These are phyloP conservation scores for Tolypocladium cylindrosporum DNA, from an alignment of 2,329 filamentous ascomycete genomes.

Conservation along the genomic window DNA sequence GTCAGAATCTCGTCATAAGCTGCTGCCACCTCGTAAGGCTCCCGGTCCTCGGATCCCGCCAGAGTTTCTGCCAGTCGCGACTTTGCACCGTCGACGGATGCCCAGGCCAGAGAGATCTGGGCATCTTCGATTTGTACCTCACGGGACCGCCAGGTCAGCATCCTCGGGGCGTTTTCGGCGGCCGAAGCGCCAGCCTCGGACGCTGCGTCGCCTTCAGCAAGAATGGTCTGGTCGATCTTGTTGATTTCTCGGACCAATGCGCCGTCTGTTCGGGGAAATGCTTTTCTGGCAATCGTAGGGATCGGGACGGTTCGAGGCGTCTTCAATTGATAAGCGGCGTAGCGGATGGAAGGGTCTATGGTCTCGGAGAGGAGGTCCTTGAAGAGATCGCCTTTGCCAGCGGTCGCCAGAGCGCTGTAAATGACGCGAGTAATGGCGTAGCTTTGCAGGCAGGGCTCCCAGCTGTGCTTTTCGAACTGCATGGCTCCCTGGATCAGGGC, in stretches of 20 bases:
- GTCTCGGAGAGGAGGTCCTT: conserved; percentile 78
- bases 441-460: conserved; percentile 66
- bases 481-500: conserved; percentile 66
- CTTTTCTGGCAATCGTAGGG: conserved; percentile 64
- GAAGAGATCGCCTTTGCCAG: conserved; percentile 60
- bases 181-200: conserved; percentile 38
- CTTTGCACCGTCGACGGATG: conserved; percentile 50
- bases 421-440: conserved; percentile 73
- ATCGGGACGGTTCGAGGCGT: conserved; percentile 79
- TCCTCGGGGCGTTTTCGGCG: conserved; percentile 53
- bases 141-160: conserved; percentile 75
- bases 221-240: conserved; percentile 55
- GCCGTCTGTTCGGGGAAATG: conserved; percentile 59
- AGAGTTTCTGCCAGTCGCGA: conserved; percentile 38
- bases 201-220: conserved; percentile 44
- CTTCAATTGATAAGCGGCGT: conserved; percentile 86
- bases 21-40: conserved; percentile 61
- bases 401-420: conserved; percentile 63
- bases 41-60: conserved; percentile 28
- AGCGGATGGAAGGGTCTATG: conserved; percentile 87
- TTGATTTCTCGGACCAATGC: conserved; percentile 58
- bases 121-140: conserved; percentile 88
- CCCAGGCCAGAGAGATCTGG: conserved; percentile 77
- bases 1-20: conserved; percentile 88
- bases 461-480: conserved; percentile 79